Base-by-base conservation (phyloP, 768 basidiomycete species). In the Phaeotremella skinneri region DNA sequence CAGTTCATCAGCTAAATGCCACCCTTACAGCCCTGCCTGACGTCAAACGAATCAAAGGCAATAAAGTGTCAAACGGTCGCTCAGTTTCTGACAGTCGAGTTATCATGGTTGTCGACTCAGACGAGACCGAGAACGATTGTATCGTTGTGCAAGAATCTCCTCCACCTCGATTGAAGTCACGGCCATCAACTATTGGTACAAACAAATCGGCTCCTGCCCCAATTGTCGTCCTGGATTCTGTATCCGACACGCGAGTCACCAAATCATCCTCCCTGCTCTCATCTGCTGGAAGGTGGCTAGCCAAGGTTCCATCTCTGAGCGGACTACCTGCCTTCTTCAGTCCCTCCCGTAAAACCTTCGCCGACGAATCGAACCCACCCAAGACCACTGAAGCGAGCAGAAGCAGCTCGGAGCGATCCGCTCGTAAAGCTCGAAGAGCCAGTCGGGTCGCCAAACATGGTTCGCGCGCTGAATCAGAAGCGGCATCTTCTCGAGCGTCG, bases 251-350 rank as follows among this genome's bases (percentile, higher is more conserved):
- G 52, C 31, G 14, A 37, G 31, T 51, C 11, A 47, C 47, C 25
- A 49, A 30, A 3, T 32, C 21, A 29, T 52, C 55, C 2, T 68
- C 67, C 11, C 34, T 68, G 3, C 51, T 68, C 7, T 49, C 59
- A 1, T 67, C 66, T 3, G 66, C 66, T 2, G 61, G 45, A 13
- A 30, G 63, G 21, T 68, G 67, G 67, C 45, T 68, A 25, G 53
- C 59, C 4, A 51, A 51, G 25, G 58, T 64, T 14, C 67, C 55
- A 4, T 64, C 67, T 1, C 56, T 65, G 30, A 7, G 31, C 47
- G 20, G 55, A 48, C 9, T 55, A 29, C 5, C 41, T 42, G 29
- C 26, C 41, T 20, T 56, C 47, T 48, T 37, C 47, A 20, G 20
- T 21, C 55, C 39, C n/a, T 32, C 25, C 11, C 27, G 50, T 21